These are phyloP conservation scores for Cercospora sesami DNA, from an alignment of 2,329 filamentous ascomycete genomes.

Conservation along the genomic window DNA sequence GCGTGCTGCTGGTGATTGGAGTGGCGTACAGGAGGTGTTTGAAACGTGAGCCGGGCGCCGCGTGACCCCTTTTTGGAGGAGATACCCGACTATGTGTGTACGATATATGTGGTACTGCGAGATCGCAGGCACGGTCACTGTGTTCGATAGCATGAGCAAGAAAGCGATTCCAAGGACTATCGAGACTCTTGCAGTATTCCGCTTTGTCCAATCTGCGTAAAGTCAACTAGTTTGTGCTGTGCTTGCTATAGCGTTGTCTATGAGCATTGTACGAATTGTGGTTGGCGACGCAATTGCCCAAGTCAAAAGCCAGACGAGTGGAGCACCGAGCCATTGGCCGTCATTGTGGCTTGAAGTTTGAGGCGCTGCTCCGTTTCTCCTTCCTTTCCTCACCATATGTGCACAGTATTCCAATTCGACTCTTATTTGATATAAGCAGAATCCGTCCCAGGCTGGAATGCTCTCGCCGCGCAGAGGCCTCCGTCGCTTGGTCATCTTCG, in stretches of 20 bases:
- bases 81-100: constrained; percentile 2
- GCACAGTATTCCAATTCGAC: background rate
- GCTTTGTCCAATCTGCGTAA: background rate
- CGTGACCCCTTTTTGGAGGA: constrained; percentile 5
- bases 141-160: background rate
- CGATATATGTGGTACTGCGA: background rate
- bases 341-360: background rate
- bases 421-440: background rate
- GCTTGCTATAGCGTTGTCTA: background rate
- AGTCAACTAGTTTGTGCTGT: background rate
- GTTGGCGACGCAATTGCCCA: background rate
- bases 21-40: constrained; percentile 57
- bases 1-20: constrained; percentile 68
- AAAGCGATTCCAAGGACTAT: background rate
- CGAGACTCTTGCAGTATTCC: background rate
- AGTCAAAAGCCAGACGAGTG: background rate
- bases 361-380: background rate
- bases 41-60: constrained; percentile 31
- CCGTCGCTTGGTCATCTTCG: constrained; percentile 15
- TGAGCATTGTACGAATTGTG: background rate
- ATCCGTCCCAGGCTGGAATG: background rate
- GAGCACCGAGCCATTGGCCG: background rate
- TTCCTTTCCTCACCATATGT: background rate
- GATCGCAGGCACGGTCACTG: background rate
- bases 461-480: constrained; percentile 13